Evolutionary conservation across 345 rosid species (phyloP).

Genomic region (Stellera chamaejasme): DNA sequence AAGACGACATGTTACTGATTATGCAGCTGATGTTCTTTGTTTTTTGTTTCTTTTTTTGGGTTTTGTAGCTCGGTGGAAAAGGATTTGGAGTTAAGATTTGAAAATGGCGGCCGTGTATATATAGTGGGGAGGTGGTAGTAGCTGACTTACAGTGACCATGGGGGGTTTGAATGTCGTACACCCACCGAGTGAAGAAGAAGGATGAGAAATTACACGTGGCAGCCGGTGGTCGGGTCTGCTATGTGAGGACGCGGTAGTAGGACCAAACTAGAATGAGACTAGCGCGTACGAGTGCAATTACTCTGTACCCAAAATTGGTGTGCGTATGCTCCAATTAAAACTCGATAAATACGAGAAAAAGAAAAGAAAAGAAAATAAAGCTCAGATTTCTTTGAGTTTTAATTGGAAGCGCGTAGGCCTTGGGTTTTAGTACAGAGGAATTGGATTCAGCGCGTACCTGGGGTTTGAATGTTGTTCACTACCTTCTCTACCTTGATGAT

Average conservation of each 20-base stretch:
- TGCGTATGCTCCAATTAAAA: too few relatives aligned
- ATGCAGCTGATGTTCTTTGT: slow-evolving; percentile 10
- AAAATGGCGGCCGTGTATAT: slow-evolving; percentile 20
- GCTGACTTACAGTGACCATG: neutral
- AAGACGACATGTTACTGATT: neutral
- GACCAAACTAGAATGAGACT: neutral
- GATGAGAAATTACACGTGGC: slow-evolving; percentile 7
- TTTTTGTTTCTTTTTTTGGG: neutral
- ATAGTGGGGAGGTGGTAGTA: neutral
- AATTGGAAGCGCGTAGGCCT: too few relatives aligned
- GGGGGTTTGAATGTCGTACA: neutral
- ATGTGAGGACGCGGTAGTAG: slow-evolving; percentile 18
- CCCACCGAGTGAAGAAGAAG: slow-evolving; percentile 20
- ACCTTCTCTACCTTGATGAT: too few relatives aligned
- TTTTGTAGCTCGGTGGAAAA: neutral
- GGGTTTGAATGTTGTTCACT: too few relatives aligned
- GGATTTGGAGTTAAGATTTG: neutral
- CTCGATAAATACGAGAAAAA: too few relatives aligned
- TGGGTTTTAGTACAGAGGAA: too few relatives aligned
- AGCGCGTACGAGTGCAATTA: slow-evolving; percentile 12
- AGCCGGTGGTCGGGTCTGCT: neutral
- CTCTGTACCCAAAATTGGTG: too few relatives aligned
- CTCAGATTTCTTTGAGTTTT: too few relatives aligned
- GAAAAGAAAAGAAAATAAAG: too few relatives aligned
- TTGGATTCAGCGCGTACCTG: too few relatives aligned